Percentiles rank a stretch among this genome's conserved stretches.
Conservation (phyloP, 1,284 basidiomycete genomes). For the Fomitopsis pinicola region DNA sequence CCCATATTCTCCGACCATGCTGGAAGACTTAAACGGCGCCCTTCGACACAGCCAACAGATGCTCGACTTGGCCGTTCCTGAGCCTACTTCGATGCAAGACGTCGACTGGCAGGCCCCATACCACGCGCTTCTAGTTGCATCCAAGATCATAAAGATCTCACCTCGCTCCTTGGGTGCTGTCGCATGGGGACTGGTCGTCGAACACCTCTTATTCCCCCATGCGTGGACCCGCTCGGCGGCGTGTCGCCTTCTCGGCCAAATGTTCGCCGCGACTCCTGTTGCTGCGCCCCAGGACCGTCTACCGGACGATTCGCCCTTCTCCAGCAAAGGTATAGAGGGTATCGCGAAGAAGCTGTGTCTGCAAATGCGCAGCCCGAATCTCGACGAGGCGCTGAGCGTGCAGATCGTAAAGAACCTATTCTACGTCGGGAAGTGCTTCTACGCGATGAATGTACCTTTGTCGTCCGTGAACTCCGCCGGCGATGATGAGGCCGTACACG, state of each 20-base stretch:
- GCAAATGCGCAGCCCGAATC: conserved; percentile 78
- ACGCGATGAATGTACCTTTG: conserved; percentile 31
- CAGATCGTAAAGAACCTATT: conserved; percentile 95
- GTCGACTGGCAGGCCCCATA: conserved; percentile 85
- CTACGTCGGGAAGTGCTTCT: conserved; percentile 85
- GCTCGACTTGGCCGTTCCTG: conserved; percentile 30
- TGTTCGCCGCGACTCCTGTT: conserved; percentile 56
- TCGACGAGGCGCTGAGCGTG: conserved; percentile 76
- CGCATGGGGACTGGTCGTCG: conserved; percentile 61
- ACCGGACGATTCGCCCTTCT: conserved; percentile 44
- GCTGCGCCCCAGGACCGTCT: conserved; percentile 30
- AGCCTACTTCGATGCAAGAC: conserved; percentile 40
- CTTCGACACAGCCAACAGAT: conserved; percentile 44
- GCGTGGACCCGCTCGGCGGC: conserved; percentile 90
- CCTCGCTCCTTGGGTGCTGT: conserved; percentile 46
- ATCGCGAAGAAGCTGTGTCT: conserved; percentile 75
- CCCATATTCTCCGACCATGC: conserved; percentile 47
- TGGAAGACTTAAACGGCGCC: conserved; percentile 56
- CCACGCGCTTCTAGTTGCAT: conserved; percentile 66
- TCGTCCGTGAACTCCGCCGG: conserved; percentile 5
- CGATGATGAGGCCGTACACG: conserved; percentile 13
- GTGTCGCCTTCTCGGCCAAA: conserved; percentile 70
- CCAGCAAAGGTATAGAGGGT: conserved; percentile 56
- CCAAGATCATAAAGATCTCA: conserved; percentile 61
- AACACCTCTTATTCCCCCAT: conserved; percentile 86